These are phyloP conservation scores for Astrephomene gubernaculifera DNA, from an alignment of 139 green algal species.

Conservation along the genomic window DNA sequence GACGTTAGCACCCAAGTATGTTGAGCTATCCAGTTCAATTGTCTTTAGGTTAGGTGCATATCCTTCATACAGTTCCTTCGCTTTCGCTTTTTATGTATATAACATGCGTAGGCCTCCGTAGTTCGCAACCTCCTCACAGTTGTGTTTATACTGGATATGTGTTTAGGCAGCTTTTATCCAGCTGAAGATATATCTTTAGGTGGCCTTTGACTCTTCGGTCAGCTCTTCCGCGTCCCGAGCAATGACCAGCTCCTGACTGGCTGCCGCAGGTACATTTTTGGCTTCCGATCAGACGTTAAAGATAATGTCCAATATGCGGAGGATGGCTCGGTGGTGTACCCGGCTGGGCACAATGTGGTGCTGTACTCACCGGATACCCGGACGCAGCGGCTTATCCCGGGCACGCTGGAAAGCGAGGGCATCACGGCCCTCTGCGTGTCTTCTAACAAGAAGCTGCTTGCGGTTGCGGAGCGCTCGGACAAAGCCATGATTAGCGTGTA, in stretches of 20 bases:
- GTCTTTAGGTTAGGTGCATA: too few species aligned
- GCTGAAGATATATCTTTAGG: too few species aligned
- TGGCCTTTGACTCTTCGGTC: too few species aligned
- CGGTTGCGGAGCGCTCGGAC: constrained; percentile 84
- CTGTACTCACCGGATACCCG: constrained; percentile 79
- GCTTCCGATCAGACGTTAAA: constrained; percentile 71
- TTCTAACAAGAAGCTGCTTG: constrained; percentile 78
- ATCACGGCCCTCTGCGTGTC: constrained; percentile 85
- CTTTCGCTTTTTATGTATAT: too few species aligned
- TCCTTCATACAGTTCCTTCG: too few species aligned
- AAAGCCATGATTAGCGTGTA: constrained; percentile 87
- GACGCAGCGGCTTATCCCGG: constrained; percentile 77
- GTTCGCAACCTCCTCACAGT: too few species aligned
- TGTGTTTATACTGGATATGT: too few species aligned
- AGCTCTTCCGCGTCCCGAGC: background rate
- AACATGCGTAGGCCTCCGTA: too few species aligned
- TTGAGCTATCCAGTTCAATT: background rate
- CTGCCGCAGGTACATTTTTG: constrained; percentile 83
- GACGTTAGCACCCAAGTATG: constrained; percentile 29
- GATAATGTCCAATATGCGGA: constrained; percentile 84
- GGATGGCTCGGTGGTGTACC: constrained; percentile 83
- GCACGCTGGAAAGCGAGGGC: constrained; percentile 73
- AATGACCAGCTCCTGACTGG: background rate
- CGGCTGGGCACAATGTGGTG: constrained; percentile 82
- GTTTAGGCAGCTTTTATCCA: too few species aligned